Base-by-base conservation (phyloP, 345 rosid species). In the Eucalyptus shirleyi region DNA sequence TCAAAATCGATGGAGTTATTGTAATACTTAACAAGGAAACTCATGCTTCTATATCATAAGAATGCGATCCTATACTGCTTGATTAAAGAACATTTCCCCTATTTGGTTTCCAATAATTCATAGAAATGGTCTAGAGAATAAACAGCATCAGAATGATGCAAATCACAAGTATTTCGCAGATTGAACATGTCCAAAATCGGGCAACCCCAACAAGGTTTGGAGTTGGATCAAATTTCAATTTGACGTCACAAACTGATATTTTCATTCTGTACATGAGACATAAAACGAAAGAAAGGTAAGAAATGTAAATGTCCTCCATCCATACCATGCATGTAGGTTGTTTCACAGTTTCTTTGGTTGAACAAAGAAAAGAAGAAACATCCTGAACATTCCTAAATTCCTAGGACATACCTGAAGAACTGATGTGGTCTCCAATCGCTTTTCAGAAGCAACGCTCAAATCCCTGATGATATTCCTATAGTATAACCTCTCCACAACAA, bases 401-500 rank as follows among this genome's bases (percentile, higher is more conserved):
- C 82, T 72, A 86, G 56, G 69, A 59, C 88, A 86, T 93, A 96
- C 99, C 97, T 98, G 95, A 72, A 97, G 93, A 93, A 97, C 96
- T 88, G 95, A 94, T 91, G 91, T 94, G 92, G 96, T 95, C 90
- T 93, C 92, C 59, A 49, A 87, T 91, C 91, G 91, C 93, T 95
- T 95, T 89, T 90, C 93, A 77, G 98, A 95, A 88, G 91, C 87
- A 88, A 88, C 90, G 50, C 89, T 94, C 91, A 89, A 87, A 77
- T 93, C 90, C 60, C 94, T 95, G 87, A 98, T 93, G 62, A 92
- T 94, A 93, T 96, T 94, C 89, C 90, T 94, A 91, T 95, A 97
- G 91, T 90, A 95, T 91, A 98, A 90, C 94, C 94, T 95, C 88
- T 94, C 95, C 88, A 95, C 98, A 37, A 94, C 98, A 88, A 94